Evolutionary conservation across 1,284 basidiomycete species (phyloP).

Genomic region (Earliella scabrosa): DNA sequence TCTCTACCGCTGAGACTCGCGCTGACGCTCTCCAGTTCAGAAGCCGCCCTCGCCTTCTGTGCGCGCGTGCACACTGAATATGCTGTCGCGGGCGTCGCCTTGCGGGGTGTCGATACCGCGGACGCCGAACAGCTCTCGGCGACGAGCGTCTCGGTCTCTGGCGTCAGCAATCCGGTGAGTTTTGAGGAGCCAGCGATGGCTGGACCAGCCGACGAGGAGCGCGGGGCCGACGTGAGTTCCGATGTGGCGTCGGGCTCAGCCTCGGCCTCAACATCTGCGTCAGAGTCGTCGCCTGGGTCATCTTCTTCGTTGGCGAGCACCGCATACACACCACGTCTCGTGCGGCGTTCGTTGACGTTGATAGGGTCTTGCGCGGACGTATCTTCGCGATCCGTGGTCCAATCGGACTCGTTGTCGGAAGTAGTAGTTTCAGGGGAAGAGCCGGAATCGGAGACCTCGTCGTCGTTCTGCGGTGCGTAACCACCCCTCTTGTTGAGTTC

Average conservation of each 20-base stretch:
- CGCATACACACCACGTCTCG: conserved; percentile 78
- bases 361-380: conserved; percentile 24
- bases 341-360: conserved; percentile 74
- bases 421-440: conserved; percentile 22
- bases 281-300: conserved; percentile 33
- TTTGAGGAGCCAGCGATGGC: conserved; percentile 24
- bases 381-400: conserved; percentile 39
- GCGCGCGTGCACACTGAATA: conserved; percentile 64
- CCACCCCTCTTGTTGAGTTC: conserved; percentile 78
- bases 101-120: conserved; percentile 22
- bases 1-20: conserved; percentile 13
- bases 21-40: conserved; percentile 26
- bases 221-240: conserved; percentile 44
- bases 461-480: conserved; percentile 66
- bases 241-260: conserved; percentile 47
- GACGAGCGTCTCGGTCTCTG: conserved; percentile 35
- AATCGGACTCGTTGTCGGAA: conserved; percentile 39
- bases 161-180: conserved; percentile 37
- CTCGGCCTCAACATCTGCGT: conserved; percentile 51
- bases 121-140: conserved; percentile 18
- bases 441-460: conserved; percentile 45
- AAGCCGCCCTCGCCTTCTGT: conserved; percentile 47
- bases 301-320: conserved; percentile 60
- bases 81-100: conserved; percentile 32
- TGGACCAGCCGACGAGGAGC: conserved; percentile 37